These are phyloP conservation scores for Neopestalotiopsis sp. DNA, from an alignment of 2,329 filamentous ascomycete species.

Conservation along the genomic window DNA sequence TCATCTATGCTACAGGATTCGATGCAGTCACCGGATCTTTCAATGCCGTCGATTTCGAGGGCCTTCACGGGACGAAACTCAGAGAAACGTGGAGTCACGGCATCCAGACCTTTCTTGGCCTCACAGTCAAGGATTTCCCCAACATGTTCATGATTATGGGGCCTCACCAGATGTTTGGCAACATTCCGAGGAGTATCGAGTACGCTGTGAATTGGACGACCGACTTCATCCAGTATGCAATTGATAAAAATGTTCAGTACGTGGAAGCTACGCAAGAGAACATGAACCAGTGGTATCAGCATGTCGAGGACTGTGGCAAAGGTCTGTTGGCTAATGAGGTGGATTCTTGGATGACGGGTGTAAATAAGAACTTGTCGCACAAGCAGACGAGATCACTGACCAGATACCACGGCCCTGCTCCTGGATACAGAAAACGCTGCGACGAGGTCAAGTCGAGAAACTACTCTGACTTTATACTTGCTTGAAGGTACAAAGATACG, in stretches of 20 bases:
- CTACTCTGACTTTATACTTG: constrained; percentile 12
- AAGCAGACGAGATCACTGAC: constrained; percentile 52
- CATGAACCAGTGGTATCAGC: constrained; percentile 49
- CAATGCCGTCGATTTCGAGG: constrained; percentile 40
- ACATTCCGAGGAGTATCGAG: constrained; percentile 36
- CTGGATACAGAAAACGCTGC: constrained; percentile 42
- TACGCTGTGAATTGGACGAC: constrained; percentile 46
- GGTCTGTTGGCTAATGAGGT: constrained; percentile 53
- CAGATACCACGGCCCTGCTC: constrained; percentile 51
- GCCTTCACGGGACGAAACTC: constrained; percentile 36
- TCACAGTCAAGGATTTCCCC: constrained; percentile 47
- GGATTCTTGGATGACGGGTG: constrained; percentile 61
- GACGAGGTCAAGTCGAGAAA: constrained; percentile 8
- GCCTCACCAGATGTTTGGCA: constrained; percentile 50
- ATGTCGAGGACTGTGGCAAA: constrained; percentile 51
- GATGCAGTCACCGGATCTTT: constrained; percentile 44
- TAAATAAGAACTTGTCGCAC: constrained; percentile 54
- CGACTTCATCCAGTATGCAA: constrained; percentile 39
- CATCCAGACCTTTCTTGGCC: constrained; percentile 47
- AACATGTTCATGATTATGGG: constrained; percentile 56
- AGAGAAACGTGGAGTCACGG: constrained; percentile 43
- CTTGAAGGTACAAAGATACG: background rate
- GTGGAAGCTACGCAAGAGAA: constrained; percentile 47
- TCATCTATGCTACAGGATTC: constrained; percentile 50
- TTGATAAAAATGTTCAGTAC: constrained; percentile 39